These are phyloP conservation scores for Penicillium sp. DNA, from an alignment of 2,329 filamentous ascomycete genomes.

Conservation along the genomic window DNA sequence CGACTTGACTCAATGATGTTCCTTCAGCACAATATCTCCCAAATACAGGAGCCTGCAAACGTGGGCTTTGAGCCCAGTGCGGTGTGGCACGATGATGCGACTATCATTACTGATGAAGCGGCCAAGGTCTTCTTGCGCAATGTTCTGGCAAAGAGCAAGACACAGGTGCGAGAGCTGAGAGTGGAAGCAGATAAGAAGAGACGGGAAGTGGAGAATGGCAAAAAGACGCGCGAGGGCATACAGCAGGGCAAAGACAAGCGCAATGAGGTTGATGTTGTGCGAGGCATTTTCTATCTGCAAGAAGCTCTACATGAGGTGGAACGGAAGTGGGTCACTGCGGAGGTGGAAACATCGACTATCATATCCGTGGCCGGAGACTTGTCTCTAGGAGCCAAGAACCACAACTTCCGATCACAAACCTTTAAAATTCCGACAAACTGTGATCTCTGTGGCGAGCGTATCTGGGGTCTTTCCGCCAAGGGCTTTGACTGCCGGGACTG, in stretches of 20 bases:
- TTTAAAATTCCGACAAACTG: slow-evolving; percentile 99
- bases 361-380: slow-evolving; percentile 90
- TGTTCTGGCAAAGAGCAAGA: slow-evolving; percentile 86
- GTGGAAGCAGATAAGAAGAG: slow-evolving; percentile 84
- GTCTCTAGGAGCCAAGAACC: slow-evolving; percentile 87
- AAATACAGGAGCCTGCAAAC: slow-evolving; percentile 82
- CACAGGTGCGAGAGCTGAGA: slow-evolving; percentile 76
- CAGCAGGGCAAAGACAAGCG: slow-evolving; percentile 83
- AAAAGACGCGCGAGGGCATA: slow-evolving; percentile 72
- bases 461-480: slow-evolving; percentile 96
- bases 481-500: slow-evolving; percentile 96
- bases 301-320: slow-evolving; percentile 85
- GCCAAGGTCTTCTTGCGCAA: slow-evolving; percentile 92
- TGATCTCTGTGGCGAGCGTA: slow-evolving; percentile 92
- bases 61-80: slow-evolving; percentile 91
- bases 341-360: slow-evolving; percentile 92
- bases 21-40: slow-evolving; percentile 81
- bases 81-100: slow-evolving; percentile 92
- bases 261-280: slow-evolving; percentile 84
- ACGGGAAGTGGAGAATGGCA: slow-evolving; percentile 79
- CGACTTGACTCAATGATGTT: slow-evolving; percentile 98
- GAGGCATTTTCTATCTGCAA: slow-evolving; percentile 79
- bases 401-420: slow-evolving; percentile 98
- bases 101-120: slow-evolving; percentile 81
- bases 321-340: slow-evolving; percentile 79